Evolutionary conservation across 208 protist species (phyloP), one percentile per base, ranked within the genome.

Genomic region (Leishmania gerbilli): DNA sequence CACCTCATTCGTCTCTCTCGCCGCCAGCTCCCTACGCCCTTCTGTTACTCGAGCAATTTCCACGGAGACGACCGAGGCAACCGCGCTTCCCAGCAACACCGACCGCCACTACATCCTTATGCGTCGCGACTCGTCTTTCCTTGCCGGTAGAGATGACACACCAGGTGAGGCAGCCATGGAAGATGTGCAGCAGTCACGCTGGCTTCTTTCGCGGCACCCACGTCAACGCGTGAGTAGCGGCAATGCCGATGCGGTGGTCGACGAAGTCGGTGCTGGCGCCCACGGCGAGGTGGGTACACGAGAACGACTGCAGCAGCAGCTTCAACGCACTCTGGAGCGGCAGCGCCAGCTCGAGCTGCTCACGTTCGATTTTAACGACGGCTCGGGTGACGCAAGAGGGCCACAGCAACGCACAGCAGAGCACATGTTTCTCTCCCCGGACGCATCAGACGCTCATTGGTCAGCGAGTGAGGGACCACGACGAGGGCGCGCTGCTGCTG

Each of bases 11-110:
- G 72, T 69, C 40, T 84, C 80, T 13, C 42, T 76, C 31, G 65
- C 80, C 27, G 42, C 64, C 55, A 84, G 75, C 74, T 75, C 80
- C n/a, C 79, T 84, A 31, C 80, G 74, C 55, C 65, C 72, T 47
- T 84, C 80, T 68, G 31, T 17, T 19, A 31, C 45, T 53, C 40
- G 21, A 55, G 42, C 19, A 13, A 51, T 24, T 7, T 31, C 69
- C 11, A 74, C 45, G 45, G 69, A 8, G 27, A 34, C 69, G 27
- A 45, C 31, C 5, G 69, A 74, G 27, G 24, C 4, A 17, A 74
- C 69, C 5, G 6, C 21, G 47, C 69, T 1, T 13, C 45, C 34
- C 7, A 51, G 27, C 45, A 55, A 55, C 69, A 37, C 45, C 7
- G 69, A 55, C 24, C 27, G 69, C 45, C 21, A 27, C 21, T 19